Conservation (phyloP, 2,329 filamentous ascomycete species). For the Aspergillus sp. region DNA sequence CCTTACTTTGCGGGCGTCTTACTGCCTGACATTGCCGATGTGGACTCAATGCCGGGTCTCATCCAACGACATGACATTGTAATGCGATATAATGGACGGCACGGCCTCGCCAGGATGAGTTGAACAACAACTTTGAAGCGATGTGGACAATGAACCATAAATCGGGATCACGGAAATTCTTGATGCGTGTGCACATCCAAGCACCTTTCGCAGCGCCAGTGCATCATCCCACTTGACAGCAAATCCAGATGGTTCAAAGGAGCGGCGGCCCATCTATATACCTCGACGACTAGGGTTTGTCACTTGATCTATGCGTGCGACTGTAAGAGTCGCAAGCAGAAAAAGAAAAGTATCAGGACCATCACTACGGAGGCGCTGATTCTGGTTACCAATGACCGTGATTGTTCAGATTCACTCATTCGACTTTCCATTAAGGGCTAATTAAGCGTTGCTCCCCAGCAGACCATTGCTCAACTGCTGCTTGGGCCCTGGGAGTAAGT, state of each 20-base stretch:
- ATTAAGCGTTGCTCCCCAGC: background rate
- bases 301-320: too few species aligned
- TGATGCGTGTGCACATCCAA: background rate
- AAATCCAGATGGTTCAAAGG: background rate
- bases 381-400: background rate
- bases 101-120: background rate
- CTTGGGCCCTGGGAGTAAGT: background rate
- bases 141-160: background rate
- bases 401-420: background rate
- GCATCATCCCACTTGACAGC: too few species aligned
- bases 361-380: background rate
- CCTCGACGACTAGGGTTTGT: background rate
- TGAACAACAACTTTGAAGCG: background rate
- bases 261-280: background rate
- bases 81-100: too few species aligned
- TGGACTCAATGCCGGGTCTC: background rate
- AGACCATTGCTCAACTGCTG: background rate
- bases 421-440: background rate
- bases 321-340: background rate
- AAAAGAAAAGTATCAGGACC: background rate
- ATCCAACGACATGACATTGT: too few species aligned
- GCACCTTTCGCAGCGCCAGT: too few species aligned
- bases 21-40: slow-evolving; percentile 4
- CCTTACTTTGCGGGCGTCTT: slow-evolving; percentile 9
- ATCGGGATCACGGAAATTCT: background rate